phyloP scores from a whole-genome alignment of 345 rosid genomes.

The Acer negundo region DNA sequence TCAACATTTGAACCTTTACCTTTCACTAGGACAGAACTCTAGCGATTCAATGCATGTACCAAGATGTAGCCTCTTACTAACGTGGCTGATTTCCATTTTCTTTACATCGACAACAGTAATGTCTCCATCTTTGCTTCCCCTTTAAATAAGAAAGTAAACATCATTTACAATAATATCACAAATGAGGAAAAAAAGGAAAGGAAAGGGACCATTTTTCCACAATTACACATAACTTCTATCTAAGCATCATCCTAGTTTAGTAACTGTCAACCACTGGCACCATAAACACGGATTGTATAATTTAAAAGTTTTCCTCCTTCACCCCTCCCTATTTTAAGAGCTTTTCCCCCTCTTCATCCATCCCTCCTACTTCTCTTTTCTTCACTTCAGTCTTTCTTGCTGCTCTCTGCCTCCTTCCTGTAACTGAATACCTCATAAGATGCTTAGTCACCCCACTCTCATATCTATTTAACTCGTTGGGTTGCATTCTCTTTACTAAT shows the following conservation, averaged over 20 bases:
- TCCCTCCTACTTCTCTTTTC: not conserved
- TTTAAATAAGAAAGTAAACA: constrained; percentile 21
- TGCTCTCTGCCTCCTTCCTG: not conserved
- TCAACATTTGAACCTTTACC: constrained; percentile 45
- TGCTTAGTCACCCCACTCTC: not conserved
- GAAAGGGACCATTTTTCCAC: not conserved
- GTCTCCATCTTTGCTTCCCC: constrained; percentile 96
- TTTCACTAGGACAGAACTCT: constrained; percentile 82
- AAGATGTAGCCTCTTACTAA: constrained; percentile 87
- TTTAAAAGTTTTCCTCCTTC: not conserved
- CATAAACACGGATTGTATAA: not conserved
- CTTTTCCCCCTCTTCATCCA: not conserved
- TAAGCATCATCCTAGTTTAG: not conserved
- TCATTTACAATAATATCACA: not conserved
- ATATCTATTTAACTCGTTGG: not conserved
- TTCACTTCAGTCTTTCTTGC: not conserved
- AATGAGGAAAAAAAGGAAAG: not conserved
- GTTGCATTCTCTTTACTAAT: not conserved
- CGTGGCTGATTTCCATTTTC: constrained; percentile 88
- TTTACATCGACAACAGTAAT: constrained; percentile 78
- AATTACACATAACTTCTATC: not conserved
- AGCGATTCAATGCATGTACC: constrained; percentile 68
- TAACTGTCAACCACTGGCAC: not conserved
- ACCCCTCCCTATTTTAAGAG: not conserved
- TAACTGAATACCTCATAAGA: not conserved